Evolutionary conservation across 441 rosid genomes (phyloP), one percentile per base, ranked within the genome.

Genomic region (Pelargonium fulgidum): DNA sequence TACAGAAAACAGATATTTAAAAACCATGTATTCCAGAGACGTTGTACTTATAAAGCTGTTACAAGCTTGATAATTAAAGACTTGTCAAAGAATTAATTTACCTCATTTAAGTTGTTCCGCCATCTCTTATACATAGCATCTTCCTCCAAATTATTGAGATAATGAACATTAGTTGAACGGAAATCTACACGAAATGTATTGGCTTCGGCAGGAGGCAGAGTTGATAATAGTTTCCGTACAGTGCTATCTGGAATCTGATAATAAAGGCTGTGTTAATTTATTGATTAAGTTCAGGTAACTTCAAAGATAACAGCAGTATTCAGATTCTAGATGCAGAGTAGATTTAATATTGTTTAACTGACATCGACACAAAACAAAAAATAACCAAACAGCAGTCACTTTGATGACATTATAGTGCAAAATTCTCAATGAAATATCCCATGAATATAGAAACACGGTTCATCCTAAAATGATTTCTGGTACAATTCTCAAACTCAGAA

Each of bases 31-130:
- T 70, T 64, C 33, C 64, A 56, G 66, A 68, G 64, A 75, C 75
- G 61, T 62, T 71, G 66, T 67, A 72, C 66, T 52, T 42, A 64
- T n/a, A 45, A 70, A 77, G 62, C 42, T 73, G 83, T 29, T 36
- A 65, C 66, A 77, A 45, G 65, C 72, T 72, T 16, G 39, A 73
- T 17, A 67, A 66, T 68, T 39, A 68, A 59, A 68, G 50, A 72
- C 14, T 62, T 20, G 42, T 39, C 39, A 71, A 72, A 65, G 65
- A 66, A 69, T 22, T 70, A 72, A 62, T 52, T 62, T 76, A 93
- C 99, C 96, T 93, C 99, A 73, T 96, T 91, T 65, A 96, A 2
- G 81, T 93, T 96, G 86, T 80, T 96, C 71, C 97, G 85, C 99
- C 99, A 93, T 66, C 88, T 86, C 83, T 80, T 89, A 81, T 96